These are phyloP conservation scores for Dendrocalamus latiflorus DNA, from an alignment of 202 grass and related monocot species.

Conservation along the genomic window DNA sequence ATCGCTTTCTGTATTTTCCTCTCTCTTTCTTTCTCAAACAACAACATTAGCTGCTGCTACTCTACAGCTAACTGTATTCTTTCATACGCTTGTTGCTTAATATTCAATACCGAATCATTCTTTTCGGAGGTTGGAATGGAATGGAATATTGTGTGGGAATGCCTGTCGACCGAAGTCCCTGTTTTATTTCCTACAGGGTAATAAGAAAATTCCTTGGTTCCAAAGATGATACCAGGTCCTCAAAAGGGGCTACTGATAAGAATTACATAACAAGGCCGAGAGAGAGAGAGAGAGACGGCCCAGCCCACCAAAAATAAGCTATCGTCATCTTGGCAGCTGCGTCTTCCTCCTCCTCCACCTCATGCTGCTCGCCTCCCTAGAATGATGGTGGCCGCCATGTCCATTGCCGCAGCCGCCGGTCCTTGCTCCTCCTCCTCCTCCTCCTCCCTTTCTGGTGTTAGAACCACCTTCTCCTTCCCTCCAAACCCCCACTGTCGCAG, in stretches of 20 bases:
- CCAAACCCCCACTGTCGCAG: background rate
- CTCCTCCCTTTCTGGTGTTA: background rate
- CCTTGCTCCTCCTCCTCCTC: slow-evolving; percentile 30
- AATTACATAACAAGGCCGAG: too few species aligned
- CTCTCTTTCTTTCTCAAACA: background rate
- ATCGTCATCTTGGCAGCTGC: too few species aligned
- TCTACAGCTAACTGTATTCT: slow-evolving; percentile 45
- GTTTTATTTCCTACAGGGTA: background rate
- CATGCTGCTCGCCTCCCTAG: background rate
- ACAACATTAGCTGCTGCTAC: slow-evolving; percentile 25
- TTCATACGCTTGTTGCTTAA: slow-evolving; percentile 26
- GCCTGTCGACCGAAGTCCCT: background rate
- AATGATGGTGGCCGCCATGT: too few species aligned
- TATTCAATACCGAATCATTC: slow-evolving; percentile 12
- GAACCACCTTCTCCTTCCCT: background rate
- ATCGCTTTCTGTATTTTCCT: background rate
- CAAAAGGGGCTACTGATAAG: too few species aligned
- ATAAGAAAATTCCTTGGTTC: too few species aligned
- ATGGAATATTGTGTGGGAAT: background rate
- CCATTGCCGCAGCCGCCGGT: background rate
- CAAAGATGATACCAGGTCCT: too few species aligned
- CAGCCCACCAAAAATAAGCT: too few species aligned
- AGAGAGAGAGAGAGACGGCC: too few species aligned
- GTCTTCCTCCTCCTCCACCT: background rate
- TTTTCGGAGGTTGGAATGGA: background rate